These are phyloP conservation scores for Codiaeum variegatum DNA, from an alignment of 441 rosid genomes.

Conservation along the genomic window DNA sequence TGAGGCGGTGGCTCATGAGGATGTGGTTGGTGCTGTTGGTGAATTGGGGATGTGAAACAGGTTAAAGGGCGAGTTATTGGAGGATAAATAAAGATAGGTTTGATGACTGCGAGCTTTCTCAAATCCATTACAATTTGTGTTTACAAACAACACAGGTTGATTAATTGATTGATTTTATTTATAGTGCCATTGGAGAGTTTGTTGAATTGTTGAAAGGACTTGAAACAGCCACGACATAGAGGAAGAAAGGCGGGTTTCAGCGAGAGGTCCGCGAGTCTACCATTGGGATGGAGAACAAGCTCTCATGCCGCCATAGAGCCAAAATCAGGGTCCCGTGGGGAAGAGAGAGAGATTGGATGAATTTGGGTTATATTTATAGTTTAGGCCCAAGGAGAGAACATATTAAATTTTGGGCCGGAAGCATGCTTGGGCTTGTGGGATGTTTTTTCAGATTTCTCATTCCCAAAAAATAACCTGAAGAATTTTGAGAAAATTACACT, in stretches of 20 bases:
- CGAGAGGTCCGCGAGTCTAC: background rate
- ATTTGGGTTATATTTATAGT: no score
- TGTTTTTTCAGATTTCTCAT: no score
- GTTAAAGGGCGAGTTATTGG: conserved; percentile 39
- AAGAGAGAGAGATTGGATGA: background rate
- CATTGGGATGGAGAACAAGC: background rate
- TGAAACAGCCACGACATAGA: background rate
- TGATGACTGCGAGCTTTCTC: conserved; percentile 38
- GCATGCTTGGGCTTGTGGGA: no score
- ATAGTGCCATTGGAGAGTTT: conserved; percentile 7
- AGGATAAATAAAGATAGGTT: conserved; percentile 23
- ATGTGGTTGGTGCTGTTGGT: conserved; percentile 22
- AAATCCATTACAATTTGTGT: conserved; percentile 43
- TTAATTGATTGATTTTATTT: background rate
- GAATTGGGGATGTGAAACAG: conserved; percentile 27
- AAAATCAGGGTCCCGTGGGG: conserved; percentile 1
- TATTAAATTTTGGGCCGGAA: no score
- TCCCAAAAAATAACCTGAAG: no score
- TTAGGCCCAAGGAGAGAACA: no score
- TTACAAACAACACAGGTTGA: no score
- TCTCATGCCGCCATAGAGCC: background rate
- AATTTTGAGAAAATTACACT: no score
- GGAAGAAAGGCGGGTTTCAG: background rate
- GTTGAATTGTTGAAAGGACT: background rate
- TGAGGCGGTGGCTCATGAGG: conserved; percentile 17